Conservation (phyloP, 2,329 filamentous ascomycete species). For the Talaromyces sp. region DNA sequence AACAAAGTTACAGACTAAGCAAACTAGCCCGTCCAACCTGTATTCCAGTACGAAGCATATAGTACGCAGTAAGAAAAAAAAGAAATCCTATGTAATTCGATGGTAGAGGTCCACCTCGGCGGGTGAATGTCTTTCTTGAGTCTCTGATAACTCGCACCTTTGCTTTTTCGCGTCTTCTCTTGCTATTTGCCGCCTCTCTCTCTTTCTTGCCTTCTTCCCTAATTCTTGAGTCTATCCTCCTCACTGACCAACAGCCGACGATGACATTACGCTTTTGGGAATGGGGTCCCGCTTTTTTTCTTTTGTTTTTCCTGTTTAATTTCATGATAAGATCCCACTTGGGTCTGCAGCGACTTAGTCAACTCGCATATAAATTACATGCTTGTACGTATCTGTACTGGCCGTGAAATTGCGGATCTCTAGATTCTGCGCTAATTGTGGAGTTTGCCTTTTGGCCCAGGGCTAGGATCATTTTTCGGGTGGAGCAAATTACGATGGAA, state of each 20-base stretch:
- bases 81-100: background rate
- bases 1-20: background rate
- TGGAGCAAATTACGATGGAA: slow-evolving; percentile 13
- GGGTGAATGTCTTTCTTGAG: background rate
- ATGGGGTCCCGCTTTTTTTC: slow-evolving; percentile 6
- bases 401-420: slow-evolving; percentile 17
- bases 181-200: background rate
- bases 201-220: background rate
- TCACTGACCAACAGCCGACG: background rate
- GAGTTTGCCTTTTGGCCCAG: slow-evolving; percentile 4
- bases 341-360: background rate
- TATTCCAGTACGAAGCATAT: background rate
- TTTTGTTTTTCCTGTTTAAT: slow-evolving; percentile 5
- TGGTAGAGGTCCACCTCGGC: background rate
- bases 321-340: slow-evolving; percentile 11
- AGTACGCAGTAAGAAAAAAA: background rate
- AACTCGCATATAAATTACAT: slow-evolving; percentile 8
- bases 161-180: background rate
- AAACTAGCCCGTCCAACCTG: slow-evolving; percentile 4
- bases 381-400: slow-evolving; percentile 12
- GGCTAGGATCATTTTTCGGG: slow-evolving; percentile 8
- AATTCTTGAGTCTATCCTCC: background rate
- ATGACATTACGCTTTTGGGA: background rate
- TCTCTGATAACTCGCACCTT: background rate
- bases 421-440: slow-evolving; percentile 7